Conservation (phyloP, 1,284 basidiomycete genomes). For the Chalciporus sp. region DNA sequence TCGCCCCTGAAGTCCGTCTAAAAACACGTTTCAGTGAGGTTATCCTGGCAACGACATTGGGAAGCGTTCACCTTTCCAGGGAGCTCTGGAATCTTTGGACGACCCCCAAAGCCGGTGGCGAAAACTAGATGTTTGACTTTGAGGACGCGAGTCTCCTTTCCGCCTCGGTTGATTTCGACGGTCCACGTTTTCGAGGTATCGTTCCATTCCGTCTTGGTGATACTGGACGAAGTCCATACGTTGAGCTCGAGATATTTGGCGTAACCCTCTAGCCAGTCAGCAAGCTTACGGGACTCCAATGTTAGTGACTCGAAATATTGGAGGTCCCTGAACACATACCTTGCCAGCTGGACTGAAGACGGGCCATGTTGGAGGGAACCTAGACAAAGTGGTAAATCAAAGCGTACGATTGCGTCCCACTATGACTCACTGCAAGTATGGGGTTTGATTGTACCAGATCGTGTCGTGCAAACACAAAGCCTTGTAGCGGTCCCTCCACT, state of each 20-base stretch:
- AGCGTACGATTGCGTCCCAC: background rate
- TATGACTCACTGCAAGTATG: conserved; percentile 29
- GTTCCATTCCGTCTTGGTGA: conserved; percentile 42
- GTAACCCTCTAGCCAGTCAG: conserved; percentile 63
- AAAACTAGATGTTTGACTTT: conserved; percentile 41
- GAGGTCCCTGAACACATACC: conserved; percentile 14
- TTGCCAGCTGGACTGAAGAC: conserved; percentile 39
- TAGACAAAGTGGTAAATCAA: conserved; percentile 3
- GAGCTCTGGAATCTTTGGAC: conserved; percentile 36
- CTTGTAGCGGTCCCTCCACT: conserved; percentile 39
- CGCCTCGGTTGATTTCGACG: conserved; percentile 33
- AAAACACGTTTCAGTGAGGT: background rate
- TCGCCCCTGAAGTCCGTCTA: conserved; percentile 30
- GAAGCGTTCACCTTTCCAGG: conserved; percentile 22
- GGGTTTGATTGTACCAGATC: conserved; percentile 31
- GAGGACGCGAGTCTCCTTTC: conserved; percentile 31
- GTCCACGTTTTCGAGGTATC: conserved; percentile 39
- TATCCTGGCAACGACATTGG: background rate
- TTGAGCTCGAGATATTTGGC: conserved; percentile 57
- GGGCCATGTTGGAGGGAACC: conserved; percentile 44
- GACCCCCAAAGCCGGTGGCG: conserved; percentile 43
- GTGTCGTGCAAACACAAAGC: conserved; percentile 32
- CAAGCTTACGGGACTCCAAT: conserved; percentile 39
- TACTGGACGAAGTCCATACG: conserved; percentile 52
- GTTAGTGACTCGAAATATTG: background rate